phyloP scores from a whole-genome alignment of 2,329 filamentous ascomycete species.

The Fusarium cyanostomum region DNA sequence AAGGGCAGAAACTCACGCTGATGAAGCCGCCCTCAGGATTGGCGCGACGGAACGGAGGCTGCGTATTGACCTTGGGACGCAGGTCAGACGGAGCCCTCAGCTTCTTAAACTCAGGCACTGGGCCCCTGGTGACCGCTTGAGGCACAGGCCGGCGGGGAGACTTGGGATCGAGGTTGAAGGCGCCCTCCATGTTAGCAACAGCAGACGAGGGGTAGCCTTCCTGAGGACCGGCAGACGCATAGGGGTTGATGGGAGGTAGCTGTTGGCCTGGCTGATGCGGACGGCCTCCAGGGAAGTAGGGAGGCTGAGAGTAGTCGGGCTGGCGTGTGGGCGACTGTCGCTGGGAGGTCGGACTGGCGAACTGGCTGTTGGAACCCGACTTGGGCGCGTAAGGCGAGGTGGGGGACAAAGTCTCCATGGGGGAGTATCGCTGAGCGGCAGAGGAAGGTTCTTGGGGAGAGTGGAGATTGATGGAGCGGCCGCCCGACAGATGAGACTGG shows the following conservation, averaged over 20 bases:
- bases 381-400: constrained; percentile 78
- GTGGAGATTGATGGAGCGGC: constrained; percentile 70
- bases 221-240: constrained; percentile 65
- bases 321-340: constrained; percentile 83
- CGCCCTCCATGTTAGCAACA: constrained; percentile 75
- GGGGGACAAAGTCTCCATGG: constrained; percentile 89
- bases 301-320: constrained; percentile 67
- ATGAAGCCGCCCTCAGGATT: constrained; percentile 98
- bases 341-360: constrained; percentile 61
- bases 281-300: constrained; percentile 61
- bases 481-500: constrained; percentile 72
- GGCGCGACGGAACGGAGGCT: constrained; percentile 90
- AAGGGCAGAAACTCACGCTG: constrained; percentile 70
- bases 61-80: constrained; percentile 82
- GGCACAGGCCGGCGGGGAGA: constrained; percentile 65
- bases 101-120: constrained; percentile 89
- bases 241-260: constrained; percentile 77
- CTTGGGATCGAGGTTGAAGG: constrained; percentile 66
- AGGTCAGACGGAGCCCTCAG: constrained; percentile 78
- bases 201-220: constrained; percentile 79
- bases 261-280: constrained; percentile 65
- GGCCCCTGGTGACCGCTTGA: constrained; percentile 64
- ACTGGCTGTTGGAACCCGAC: constrained; percentile 68
- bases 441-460: constrained; percentile 76
- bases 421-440: constrained; percentile 91